Evolutionary conservation across 2,329 filamentous ascomycete species (phyloP).

Genomic region (Epichloe festucae): DNA sequence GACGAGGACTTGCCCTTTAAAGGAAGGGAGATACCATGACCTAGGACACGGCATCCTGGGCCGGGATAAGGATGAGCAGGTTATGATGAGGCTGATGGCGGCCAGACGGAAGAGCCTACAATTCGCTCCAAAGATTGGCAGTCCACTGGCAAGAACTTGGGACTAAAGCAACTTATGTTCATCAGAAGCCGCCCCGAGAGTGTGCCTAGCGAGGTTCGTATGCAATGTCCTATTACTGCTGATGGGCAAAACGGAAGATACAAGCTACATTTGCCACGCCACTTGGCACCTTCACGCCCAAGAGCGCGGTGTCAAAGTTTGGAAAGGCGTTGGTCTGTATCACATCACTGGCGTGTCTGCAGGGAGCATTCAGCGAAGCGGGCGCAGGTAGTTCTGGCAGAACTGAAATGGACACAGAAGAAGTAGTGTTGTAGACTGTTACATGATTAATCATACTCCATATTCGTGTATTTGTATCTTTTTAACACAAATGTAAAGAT

Average conservation of each 20-base stretch:
- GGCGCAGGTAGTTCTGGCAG: no score
- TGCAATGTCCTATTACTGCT: neutral
- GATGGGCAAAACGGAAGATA: neutral
- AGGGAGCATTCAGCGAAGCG: neutral
- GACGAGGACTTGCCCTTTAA: conserved; percentile 42
- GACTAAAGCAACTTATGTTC: conserved; percentile 10
- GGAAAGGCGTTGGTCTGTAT: neutral
- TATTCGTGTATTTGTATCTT: neutral
- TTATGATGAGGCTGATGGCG: conserved; percentile 53
- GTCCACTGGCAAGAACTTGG: conserved; percentile 53
- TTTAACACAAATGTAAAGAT: neutral
- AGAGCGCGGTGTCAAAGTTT: neutral
- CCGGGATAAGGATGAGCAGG: conserved; percentile 39
- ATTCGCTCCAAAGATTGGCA: conserved; percentile 62
- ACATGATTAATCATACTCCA: neutral
- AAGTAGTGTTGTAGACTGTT: neutral
- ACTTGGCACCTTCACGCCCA: neutral
- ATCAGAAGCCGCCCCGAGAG: neutral
- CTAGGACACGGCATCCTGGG: conserved; percentile 32
- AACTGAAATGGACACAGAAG: neutral
- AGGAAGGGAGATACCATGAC: conserved; percentile 25
- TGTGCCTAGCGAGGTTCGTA: neutral
- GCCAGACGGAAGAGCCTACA: conserved; percentile 66
- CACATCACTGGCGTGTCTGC: neutral
- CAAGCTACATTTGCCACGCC: neutral